phyloP scores from a whole-genome alignment of 768 basidiomycete species.

The Tephrocybe sp. region DNA sequence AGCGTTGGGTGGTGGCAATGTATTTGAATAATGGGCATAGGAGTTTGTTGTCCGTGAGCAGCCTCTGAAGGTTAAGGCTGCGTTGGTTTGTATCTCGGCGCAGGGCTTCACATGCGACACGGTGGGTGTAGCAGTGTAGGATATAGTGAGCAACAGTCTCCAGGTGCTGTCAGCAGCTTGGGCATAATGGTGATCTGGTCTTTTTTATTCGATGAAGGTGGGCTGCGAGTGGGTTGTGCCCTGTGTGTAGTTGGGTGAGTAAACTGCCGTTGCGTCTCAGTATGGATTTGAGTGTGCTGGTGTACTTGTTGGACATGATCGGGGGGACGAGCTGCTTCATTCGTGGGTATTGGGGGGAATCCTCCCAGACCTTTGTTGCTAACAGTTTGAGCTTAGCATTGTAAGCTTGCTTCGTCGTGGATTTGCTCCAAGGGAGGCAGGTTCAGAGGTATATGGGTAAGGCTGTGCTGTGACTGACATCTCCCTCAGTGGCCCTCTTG shows the following conservation, averaged over 20 bases:
- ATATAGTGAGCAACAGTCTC: background rate
- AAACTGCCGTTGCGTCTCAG: background rate
- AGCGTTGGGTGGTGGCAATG: no score
- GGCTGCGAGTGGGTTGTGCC: background rate
- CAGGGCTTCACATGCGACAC: background rate
- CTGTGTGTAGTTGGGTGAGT: background rate
- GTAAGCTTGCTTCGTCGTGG: conserved; percentile 6
- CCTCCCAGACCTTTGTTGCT: background rate
- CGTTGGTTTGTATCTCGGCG: background rate
- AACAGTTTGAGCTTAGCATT: background rate
- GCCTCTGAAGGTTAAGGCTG: background rate
- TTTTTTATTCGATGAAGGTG: background rate
- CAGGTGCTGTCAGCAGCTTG: background rate
- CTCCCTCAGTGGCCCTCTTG: background rate
- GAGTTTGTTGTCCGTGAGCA: no score
- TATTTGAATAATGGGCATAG: background rate
- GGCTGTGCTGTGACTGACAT: background rate
- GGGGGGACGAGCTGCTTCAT: background rate
- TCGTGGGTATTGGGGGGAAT: background rate
- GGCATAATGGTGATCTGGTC: background rate
- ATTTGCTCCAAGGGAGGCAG: conserved; percentile 6
- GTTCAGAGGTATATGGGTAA: conserved; percentile 1
- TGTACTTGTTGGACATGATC: background rate
- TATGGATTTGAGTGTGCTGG: background rate
- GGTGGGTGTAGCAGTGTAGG: background rate